A percentile compares a stretch with the other conserved stretches of the same genome.
These are phyloP conservation scores for Lactarius akahatsu DNA, from an alignment of 768 basidiomycete genomes.

Conservation along the genomic window DNA sequence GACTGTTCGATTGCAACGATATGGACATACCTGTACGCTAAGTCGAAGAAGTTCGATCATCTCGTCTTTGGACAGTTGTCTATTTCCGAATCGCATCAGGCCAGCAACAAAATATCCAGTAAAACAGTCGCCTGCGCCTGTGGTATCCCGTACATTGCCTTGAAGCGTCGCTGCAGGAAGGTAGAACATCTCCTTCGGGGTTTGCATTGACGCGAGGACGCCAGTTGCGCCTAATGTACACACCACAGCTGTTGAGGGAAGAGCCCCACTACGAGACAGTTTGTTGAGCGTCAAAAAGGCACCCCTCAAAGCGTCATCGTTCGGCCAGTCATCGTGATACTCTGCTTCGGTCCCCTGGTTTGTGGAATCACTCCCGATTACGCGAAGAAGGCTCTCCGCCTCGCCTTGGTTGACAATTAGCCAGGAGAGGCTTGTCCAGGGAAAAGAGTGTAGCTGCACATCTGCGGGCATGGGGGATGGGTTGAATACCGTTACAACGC, in stretches of 20 bases:
- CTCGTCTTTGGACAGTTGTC: conserved; percentile 30
- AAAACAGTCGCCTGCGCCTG: conserved; percentile 66
- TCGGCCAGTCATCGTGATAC: conserved; percentile 19
- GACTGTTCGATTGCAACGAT: background rate
- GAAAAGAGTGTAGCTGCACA: conserved; percentile 44
- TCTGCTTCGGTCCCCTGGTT: conserved; percentile 2
- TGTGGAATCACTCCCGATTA: conserved; percentile 2
- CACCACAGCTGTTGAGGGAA: conserved; percentile 43
- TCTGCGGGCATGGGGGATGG: conserved; percentile 54
- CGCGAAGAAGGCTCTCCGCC: conserved; percentile 35
- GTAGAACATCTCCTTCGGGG: conserved; percentile 34
- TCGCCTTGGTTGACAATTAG: conserved; percentile 57
- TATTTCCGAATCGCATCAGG: conserved; percentile 45
- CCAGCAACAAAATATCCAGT: conserved; percentile 59
- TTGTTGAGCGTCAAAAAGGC: conserved; percentile 30
- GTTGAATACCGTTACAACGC: conserved; percentile 46
- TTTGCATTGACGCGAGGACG: conserved; percentile 45
- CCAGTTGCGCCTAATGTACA: conserved; percentile 58
- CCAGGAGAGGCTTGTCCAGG: conserved; percentile 54
- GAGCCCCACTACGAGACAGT: conserved; percentile 32
- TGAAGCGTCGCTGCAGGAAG: conserved; percentile 49
- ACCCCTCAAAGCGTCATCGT: conserved; percentile 25
- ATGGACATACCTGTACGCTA: conserved; percentile 43
- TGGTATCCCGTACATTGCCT: conserved; percentile 48
- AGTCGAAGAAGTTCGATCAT: conserved; percentile 39